Conservation (phyloP, 208 protist genomes). For the Leptomonas pyrrhocoris region DNA sequence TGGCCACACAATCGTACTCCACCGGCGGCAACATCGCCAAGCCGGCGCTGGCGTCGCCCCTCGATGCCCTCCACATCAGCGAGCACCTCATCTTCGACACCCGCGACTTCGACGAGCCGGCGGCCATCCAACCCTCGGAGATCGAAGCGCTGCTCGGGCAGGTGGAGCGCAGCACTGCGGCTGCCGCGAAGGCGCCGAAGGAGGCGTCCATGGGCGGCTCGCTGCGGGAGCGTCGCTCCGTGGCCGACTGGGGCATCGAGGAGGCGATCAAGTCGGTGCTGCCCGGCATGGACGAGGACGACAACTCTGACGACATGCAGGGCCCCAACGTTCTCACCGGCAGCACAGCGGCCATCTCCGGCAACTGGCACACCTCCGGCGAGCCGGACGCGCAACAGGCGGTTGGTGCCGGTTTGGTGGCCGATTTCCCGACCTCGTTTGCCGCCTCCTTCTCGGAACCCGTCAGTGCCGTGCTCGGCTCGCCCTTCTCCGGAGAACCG, state of each 20-base stretch:
- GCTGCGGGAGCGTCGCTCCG: conserved; percentile 33
- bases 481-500: conserved; percentile 20
- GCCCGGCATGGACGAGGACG: conserved; percentile 41
- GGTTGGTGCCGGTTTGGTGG: conserved; percentile 9
- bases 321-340: conserved; percentile 15
- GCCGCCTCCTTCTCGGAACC: conserved; percentile 31
- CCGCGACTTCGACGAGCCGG: conserved; percentile 23
- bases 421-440: conserved; percentile 36
- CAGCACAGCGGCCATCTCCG: conserved; percentile 20
- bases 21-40: neutral
- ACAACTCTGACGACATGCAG: conserved; percentile 27
- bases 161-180: conserved; percentile 30
- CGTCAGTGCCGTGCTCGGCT: conserved; percentile 12
- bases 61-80: conserved; percentile 19
- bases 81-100: conserved; percentile 27
- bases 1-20: conserved; percentile 6
- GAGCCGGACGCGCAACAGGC: conserved; percentile 13
- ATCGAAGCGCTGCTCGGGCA: conserved; percentile 35
- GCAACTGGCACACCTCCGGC: conserved; percentile 36
- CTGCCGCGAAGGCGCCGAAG: neutral
- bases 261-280: conserved; percentile 33
- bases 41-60: conserved; percentile 3
- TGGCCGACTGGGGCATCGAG: conserved; percentile 36
- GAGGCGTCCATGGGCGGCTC: conserved; percentile 21
- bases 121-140: conserved; percentile 25